Base-by-base conservation (phyloP, 352 stramenopile genomes). In the Pythium pyrilobum region DNA sequence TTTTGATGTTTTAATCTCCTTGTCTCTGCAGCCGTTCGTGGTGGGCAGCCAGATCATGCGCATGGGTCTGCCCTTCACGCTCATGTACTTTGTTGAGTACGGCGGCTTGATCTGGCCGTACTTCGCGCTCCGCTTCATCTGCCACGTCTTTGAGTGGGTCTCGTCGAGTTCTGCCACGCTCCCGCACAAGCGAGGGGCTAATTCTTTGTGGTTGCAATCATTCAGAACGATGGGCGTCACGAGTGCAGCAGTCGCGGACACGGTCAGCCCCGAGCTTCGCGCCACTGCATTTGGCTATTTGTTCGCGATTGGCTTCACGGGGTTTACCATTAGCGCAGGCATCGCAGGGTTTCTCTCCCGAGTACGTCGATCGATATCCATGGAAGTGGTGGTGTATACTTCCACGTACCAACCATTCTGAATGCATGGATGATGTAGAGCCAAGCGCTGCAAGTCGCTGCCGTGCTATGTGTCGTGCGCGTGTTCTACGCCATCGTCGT, bases 11-110 rank as follows among this genome's bases (percentile, higher is more conserved):
- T n/a, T n/a, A 44, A 25, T 25, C 18, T 27, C 37, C 6, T 27
- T 25, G 25, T n/a, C 16, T 11, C 21, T 31, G 25, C 24, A 89
- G 80, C 64, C 80, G 7, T 90, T 92, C 56, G 41, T 92, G 3
- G 72, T 90, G n/a, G 39, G 72, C 3, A 87, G 71, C 38, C 81
- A 91, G 52, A 20, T 85, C 6, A 49, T 80, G 37, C 74, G 77
- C n/a, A 27, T 89, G 39, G 71, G 66, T 5, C 71, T 73, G 11
- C 82, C 79, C 13, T 89, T 90, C 41, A 71, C 79, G 18, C 64
- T 89, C 40, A 81, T 90, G 55, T 84, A 77, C 38, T 89, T 91
- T 40, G 72, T 72, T 51, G 54, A 85, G 41, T 70, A 66, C 8
- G 49, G 49, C 25, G 76, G 79, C 0, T 69, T 75, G 32, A 89